phyloP scores from a whole-genome alignment of 306 rosid species.

The Inga laurina region DNA sequence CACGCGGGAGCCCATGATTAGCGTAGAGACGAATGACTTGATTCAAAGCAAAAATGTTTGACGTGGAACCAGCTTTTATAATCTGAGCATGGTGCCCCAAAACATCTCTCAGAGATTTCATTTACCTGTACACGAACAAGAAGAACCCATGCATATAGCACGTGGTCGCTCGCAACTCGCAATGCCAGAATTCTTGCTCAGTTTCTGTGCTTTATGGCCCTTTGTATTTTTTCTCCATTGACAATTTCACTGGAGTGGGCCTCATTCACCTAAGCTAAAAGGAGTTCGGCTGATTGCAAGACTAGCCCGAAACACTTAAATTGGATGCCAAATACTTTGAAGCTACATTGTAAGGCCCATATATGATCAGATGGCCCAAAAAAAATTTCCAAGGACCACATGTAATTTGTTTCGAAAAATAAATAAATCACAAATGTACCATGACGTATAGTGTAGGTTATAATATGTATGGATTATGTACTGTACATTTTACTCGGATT shows the following conservation, averaged over 20 bases:
- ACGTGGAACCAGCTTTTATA: constrained; percentile 53
- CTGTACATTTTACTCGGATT: no score
- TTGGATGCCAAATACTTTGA: neutral
- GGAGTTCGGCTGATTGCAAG: neutral
- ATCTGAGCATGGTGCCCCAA: constrained; percentile 47
- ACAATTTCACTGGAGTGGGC: neutral
- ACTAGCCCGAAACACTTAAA: neutral
- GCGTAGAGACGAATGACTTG: constrained; percentile 61
- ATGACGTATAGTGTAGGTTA: no score
- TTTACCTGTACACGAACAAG: neutral
- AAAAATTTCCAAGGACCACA: neutral
- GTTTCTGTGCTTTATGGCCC: neutral
- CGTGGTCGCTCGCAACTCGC: neutral
- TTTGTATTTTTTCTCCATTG: neutral
- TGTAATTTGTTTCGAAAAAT: no score
- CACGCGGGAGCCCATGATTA: constrained; percentile 35
- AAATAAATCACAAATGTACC: no score
- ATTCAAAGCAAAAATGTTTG: constrained; percentile 56
- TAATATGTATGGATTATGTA: neutral
- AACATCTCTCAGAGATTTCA: constrained; percentile 53
- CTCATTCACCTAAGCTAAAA: neutral
- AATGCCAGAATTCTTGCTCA: neutral
- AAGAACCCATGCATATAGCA: neutral
- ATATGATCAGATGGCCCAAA: neutral
- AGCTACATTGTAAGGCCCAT: neutral